These are phyloP conservation scores for Tetrapisispora phaffii DNA, from an alignment of 805 yeast species.

Conservation along the genomic window DNA sequence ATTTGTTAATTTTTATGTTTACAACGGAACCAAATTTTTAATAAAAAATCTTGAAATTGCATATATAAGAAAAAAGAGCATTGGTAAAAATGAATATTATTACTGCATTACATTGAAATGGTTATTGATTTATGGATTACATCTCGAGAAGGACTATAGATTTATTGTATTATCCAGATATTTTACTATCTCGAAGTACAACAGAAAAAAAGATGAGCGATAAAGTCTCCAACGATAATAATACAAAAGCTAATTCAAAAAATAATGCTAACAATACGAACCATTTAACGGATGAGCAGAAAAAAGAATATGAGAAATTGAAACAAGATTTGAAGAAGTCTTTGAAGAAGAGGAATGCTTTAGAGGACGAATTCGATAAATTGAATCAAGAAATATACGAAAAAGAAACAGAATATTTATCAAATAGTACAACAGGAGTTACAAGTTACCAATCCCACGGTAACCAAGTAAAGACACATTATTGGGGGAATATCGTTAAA, in stretches of 20 bases:
- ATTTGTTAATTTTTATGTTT: no score
- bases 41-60: background rate
- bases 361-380: constrained; percentile 52
- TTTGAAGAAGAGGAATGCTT: constrained; percentile 47
- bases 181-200: no score
- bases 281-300: constrained; percentile 1
- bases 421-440: constrained; percentile 35
- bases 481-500: constrained; percentile 62
- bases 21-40: background rate
- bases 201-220: background rate
- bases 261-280: background rate
- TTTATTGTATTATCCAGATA: no score
- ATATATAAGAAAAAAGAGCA: background rate
- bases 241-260: background rate
- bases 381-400: constrained; percentile 74
- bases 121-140: no score
- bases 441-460: background rate
- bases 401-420: constrained; percentile 67
- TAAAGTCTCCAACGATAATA: background rate
- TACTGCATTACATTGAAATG: no score
- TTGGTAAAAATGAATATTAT: background rate
- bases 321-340: constrained; percentile 58
- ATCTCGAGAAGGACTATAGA: no score
- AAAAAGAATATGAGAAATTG: constrained; percentile 44
- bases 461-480: background rate